Conservation (phyloP, 2,329 filamentous ascomycete genomes). For the Neopestalotiopsis clavispora region DNA sequence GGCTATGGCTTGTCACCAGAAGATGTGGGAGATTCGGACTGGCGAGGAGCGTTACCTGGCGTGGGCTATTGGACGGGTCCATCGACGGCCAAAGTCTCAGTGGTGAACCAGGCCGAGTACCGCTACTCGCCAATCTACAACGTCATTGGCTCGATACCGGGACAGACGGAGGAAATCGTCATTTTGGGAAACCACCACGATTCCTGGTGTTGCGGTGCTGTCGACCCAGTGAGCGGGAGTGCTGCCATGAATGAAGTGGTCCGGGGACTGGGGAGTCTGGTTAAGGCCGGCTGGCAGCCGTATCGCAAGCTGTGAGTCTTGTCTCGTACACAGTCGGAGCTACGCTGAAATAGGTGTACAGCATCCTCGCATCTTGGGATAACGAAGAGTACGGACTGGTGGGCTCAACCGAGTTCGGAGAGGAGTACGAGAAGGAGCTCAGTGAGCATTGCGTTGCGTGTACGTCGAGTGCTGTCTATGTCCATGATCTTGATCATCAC, state of each 20-base stretch:
- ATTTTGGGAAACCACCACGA: constrained; percentile 76
- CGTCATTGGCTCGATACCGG: constrained; percentile 74
- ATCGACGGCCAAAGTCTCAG: constrained; percentile 52
- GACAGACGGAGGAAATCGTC: constrained; percentile 70
- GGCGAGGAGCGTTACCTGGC: constrained; percentile 21
- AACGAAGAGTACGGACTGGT: constrained; percentile 73
- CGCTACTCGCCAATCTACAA: constrained; percentile 43
- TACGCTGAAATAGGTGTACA: constrained; percentile 29
- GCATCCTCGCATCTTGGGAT: constrained; percentile 70
- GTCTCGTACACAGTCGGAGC: neutral
- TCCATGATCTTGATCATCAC: too few species aligned
- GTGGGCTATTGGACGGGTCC: constrained; percentile 23
- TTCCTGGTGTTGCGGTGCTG: constrained; percentile 76
- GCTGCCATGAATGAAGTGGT: constrained; percentile 73
- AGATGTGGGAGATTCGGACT: constrained; percentile 20
- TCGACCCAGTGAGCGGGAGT: constrained; percentile 74
- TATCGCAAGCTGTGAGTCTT: constrained; percentile 21
- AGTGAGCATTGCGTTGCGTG: constrained; percentile 67
- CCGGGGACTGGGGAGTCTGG: constrained; percentile 66
- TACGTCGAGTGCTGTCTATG: neutral
- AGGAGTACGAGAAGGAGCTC: constrained; percentile 73
- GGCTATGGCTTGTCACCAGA: constrained; percentile 59
- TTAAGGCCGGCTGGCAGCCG: constrained; percentile 72
- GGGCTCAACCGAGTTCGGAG: constrained; percentile 78
- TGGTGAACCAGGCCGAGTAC: constrained; percentile 51